Percentiles rank a stretch among this genome's conserved stretches.
Evolutionary conservation across 1,284 basidiomycete species (phyloP).

Genomic region (Vanrija sp.): DNA sequence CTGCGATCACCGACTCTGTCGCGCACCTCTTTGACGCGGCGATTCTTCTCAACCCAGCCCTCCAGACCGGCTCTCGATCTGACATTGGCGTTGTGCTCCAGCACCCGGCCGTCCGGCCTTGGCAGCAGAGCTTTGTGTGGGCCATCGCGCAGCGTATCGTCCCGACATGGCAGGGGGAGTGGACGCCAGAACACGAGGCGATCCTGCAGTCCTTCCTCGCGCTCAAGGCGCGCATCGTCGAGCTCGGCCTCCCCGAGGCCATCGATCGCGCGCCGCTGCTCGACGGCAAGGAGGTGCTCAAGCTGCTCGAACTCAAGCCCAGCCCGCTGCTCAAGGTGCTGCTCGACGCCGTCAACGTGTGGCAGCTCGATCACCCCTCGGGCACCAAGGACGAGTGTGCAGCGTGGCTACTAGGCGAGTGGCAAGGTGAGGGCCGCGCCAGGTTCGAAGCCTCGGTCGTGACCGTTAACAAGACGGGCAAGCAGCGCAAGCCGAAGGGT

Average conservation of each 20-base stretch:
- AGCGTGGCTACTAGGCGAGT: conserved; percentile 58
- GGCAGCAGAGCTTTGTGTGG: conserved; percentile 70
- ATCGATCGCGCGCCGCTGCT: conserved; percentile 70
- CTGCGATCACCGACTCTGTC: conserved; percentile 72
- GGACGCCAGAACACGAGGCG: conserved; percentile 53
- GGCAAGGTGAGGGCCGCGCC: conserved; percentile 24
- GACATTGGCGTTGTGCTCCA: conserved; percentile 34
- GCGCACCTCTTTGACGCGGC: conserved; percentile 64
- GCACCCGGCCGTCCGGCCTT: conserved; percentile 44
- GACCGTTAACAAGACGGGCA: conserved; percentile 6
- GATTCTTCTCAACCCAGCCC: conserved; percentile 53
- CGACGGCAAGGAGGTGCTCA: conserved; percentile 66
- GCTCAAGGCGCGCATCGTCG: conserved; percentile 60
- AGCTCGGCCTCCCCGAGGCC: conserved; percentile 59
- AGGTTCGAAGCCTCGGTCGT: conserved; percentile 10
- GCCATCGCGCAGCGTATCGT: conserved; percentile 69
- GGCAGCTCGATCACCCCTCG: conserved; percentile 74
- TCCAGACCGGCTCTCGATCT: conserved; percentile 54
- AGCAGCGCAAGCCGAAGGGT: conserved; percentile 9
- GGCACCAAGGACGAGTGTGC: conserved; percentile 63
- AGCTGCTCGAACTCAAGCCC: conserved; percentile 57
- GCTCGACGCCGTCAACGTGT: conserved; percentile 65
- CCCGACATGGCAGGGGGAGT: conserved; percentile 54
- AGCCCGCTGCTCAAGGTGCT: conserved; percentile 67
- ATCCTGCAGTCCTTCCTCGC: conserved; percentile 63